Evolutionary conservation across 2,329 filamentous ascomycete species (phyloP).

Genomic region (Xylariomycetidae sp.): DNA sequence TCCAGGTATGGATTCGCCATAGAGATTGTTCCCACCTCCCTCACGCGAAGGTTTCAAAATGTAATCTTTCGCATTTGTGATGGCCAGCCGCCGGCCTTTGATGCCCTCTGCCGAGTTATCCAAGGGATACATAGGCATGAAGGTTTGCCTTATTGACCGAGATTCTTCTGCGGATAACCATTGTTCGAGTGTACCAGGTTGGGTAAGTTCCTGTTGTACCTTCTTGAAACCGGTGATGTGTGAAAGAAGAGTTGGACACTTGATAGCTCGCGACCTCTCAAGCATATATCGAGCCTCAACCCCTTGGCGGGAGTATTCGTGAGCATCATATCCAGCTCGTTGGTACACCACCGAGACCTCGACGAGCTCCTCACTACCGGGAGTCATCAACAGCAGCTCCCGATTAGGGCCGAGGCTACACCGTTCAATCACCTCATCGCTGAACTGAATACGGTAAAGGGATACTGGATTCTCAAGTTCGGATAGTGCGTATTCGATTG

Average conservation of each 20-base stretch:
- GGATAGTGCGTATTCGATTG: slow-evolving; percentile 38
- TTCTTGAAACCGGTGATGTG: slow-evolving; percentile 39
- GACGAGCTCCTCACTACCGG: slow-evolving; percentile 14
- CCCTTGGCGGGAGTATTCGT: slow-evolving; percentile 32
- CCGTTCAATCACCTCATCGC: slow-evolving; percentile 24
- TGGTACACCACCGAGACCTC: slow-evolving; percentile 39
- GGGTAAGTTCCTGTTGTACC: slow-evolving; percentile 35
- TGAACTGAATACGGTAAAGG: slow-evolving; percentile 32
- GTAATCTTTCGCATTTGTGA: slow-evolving; percentile 25
- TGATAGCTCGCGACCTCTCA: slow-evolving; percentile 36
- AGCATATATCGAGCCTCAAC: slow-evolving; percentile 27
- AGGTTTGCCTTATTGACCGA: slow-evolving; percentile 26
- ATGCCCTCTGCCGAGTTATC: slow-evolving; percentile 26
- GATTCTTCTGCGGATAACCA: slow-evolving; percentile 28
- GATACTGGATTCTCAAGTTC: slow-evolving; percentile 25
- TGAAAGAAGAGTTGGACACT: slow-evolving; percentile 36
- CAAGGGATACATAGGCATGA: slow-evolving; percentile 31
- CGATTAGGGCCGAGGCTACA: slow-evolving; percentile 25
- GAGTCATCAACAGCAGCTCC: slow-evolving; percentile 32
- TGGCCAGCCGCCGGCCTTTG: slow-evolving; percentile 20
- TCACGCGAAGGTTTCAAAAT: slow-evolving; percentile 40
- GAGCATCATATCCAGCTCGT: slow-evolving; percentile 36
- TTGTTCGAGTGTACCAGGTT: slow-evolving; percentile 25
- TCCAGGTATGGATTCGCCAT: slow-evolving; percentile 31
- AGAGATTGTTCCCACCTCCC: slow-evolving; percentile 39